These are phyloP conservation scores for Cladosporium halotolerans DNA, from an alignment of 2,329 filamentous ascomycete species.

Conservation along the genomic window DNA sequence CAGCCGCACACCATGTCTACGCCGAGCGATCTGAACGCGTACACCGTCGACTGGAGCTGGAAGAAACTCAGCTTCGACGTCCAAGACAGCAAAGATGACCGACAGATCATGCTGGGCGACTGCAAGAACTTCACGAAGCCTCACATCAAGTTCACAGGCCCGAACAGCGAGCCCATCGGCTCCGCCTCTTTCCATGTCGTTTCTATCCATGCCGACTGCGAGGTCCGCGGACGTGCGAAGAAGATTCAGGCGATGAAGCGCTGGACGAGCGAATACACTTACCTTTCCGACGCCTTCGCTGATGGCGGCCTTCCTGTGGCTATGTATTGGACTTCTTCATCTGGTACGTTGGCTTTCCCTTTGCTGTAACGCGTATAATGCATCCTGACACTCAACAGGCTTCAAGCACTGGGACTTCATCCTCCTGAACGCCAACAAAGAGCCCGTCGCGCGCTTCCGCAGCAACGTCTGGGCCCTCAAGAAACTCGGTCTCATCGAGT, in stretches of 20 bases:
- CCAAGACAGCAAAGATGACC: neutral
- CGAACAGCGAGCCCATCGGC: neutral
- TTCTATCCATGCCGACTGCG: slow-evolving; percentile 9
- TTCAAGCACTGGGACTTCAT: slow-evolving; percentile 14
- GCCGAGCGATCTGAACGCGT: neutral
- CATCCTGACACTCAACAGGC: neutral
- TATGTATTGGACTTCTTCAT: slow-evolving; percentile 7
- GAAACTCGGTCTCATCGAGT: slow-evolving; percentile 11
- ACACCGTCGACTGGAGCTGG: slow-evolving; percentile 4
- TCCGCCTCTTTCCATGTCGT: slow-evolving; percentile 5
- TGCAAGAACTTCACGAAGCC: slow-evolving; percentile 4
- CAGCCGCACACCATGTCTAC: neutral
- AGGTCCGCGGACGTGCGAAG: neutral
- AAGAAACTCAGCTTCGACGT: slow-evolving; percentile 2
- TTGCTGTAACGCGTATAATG: neutral
- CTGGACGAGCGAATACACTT: slow-evolving; percentile 1
- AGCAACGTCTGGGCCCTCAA: slow-evolving; percentile 10
- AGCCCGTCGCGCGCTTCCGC: slow-evolving; percentile 10
- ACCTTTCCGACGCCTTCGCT: slow-evolving; percentile 5
- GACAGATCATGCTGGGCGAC: slow-evolving; percentile 4
- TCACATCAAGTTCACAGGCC: neutral
- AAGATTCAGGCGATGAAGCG: slow-evolving; percentile 8
- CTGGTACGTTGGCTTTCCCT: neutral
- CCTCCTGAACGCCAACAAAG: slow-evolving; percentile 5
- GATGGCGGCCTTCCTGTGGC: neutral